Conservation (phyloP, 331 rosid species). For the Cydonia oblonga region DNA sequence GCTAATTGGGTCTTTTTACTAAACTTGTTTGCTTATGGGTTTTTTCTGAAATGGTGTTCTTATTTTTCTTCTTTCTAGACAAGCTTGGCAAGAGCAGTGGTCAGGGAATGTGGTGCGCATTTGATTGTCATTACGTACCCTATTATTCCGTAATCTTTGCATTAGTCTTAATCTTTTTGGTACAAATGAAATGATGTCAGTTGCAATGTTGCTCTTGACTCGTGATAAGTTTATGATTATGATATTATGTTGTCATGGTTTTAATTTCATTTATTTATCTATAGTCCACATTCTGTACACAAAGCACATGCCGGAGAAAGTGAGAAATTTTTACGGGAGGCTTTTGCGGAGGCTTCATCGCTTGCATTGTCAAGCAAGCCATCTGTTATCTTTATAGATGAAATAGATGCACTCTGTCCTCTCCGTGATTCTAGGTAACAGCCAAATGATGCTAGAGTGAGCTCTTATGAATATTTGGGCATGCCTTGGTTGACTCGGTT, state of each 20-base stretch:
- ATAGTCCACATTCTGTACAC: constrained; percentile 73
- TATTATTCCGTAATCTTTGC: neutral
- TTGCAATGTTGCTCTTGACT: neutral
- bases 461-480: neutral
- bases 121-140: constrained; percentile 56
- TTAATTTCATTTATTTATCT: neutral
- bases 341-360: constrained; percentile 65
- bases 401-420: constrained; percentile 83
- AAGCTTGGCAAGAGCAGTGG: constrained; percentile 81
- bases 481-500: neutral
- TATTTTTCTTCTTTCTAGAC: constrained; percentile 36
- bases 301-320: constrained; percentile 68
- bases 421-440: constrained; percentile 67
- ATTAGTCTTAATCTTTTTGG: neutral
- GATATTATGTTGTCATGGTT: neutral
- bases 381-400: constrained; percentile 75
- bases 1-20: neutral
- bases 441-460: neutral
- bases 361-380: constrained; percentile 47
- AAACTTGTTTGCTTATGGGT: neutral
- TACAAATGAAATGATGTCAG: neutral
- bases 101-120: constrained; percentile 75
- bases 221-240: neutral
- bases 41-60: neutral
- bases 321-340: constrained; percentile 66